Base-by-base conservation (phyloP, 1,284 basidiomycete genomes). In the Crucibulum parvulum region DNA sequence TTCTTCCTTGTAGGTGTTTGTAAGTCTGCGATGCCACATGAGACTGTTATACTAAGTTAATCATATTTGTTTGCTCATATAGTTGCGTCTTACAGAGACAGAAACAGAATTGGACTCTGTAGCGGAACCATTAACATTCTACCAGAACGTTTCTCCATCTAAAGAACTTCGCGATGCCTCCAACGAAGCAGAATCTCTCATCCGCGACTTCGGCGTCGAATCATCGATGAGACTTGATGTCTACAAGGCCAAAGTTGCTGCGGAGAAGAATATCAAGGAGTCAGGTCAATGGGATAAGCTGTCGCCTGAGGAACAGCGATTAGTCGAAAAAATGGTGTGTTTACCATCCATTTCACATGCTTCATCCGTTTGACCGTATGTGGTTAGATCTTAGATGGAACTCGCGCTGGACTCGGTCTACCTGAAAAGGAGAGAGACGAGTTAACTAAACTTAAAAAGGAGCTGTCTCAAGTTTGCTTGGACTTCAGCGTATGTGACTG, bases 141-240 rank as follows among this genome's bases (percentile, higher is more conserved):
- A 93, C 70, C 91, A 93, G 72, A 92, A 93, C 65, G 91, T 94
- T 16, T 90, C 91, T 11, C 78, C 87, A 0, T 79, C 82, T 55
- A 88, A 93, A 70, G 85, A 84, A 50, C 81, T 94, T 24, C 84
- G 93, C 7, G 91, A 93, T 66, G 89, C 91, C 1, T 89, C 90
- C 1, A 90, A 87, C 58, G 84, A 7, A 31, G 47, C 47, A 6
- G 47, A 48, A 24, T 48, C 47, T 24, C 47, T 48, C 47, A 24
- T 48, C 4, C 47, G 24, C 47, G 85, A 92, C 62, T 92, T 87
- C 62, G 78, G 78, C 34, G 87, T 94, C 46, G 88, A 92, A 62
- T 81, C 85, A 1, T 87, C 87, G 13, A 93, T 93, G 88, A 85
- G 93, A 8, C 70, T 90, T 50, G 93, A 95, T 66, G 84, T 94